phyloP scores from a whole-genome alignment of 2,329 filamentous ascomycete species.

The Fusarium sp. region DNA sequence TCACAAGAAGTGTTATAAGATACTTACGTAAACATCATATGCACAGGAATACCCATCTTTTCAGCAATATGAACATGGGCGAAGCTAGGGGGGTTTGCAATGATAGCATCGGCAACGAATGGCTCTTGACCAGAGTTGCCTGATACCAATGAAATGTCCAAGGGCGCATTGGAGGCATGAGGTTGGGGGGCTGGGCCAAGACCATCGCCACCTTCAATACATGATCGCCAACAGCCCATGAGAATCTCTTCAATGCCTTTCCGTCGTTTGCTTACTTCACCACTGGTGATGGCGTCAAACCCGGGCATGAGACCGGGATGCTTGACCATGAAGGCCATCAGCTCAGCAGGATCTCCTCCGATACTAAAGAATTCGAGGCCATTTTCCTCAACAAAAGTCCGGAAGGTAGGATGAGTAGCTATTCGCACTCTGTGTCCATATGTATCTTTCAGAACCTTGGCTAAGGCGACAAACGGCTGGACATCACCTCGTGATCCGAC shows the following conservation, averaged over 20 bases:
- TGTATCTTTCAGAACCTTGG: slow-evolving; percentile 70
- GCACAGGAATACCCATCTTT: slow-evolving; percentile 78
- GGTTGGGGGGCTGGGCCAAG: slow-evolving; percentile 60
- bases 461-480: slow-evolving; percentile 79
- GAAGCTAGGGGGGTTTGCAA: slow-evolving; percentile 82
- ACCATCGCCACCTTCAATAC: slow-evolving; percentile 82
- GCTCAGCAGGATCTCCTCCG: slow-evolving; percentile 78
- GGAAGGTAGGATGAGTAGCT: slow-evolving; percentile 77
- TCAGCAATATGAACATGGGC: slow-evolving; percentile 81
- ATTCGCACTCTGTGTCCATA: slow-evolving; percentile 79
- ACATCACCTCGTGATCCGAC: slow-evolving; percentile 81
- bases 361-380: slow-evolving; percentile 81
- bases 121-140: slow-evolving; percentile 62
- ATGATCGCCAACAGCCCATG: slow-evolving; percentile 88
- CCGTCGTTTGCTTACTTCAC: slow-evolving; percentile 79
- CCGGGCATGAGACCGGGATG: slow-evolving; percentile 88
- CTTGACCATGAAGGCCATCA: slow-evolving; percentile 94
- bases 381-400: slow-evolving; percentile 74
- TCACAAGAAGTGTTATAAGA: background rate
- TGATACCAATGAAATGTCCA: slow-evolving; percentile 50
- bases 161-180: slow-evolving; percentile 59
- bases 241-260: slow-evolving; percentile 82
- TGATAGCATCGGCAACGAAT: slow-evolving; percentile 86
- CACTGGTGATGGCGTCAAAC: slow-evolving; percentile 78
- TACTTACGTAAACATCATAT: slow-evolving; percentile 90